A percentile compares a stretch with the other conserved stretches of the same genome.
Conservation (phyloP, 106 monocot genomes). For the Dioscorea zingiberensis region DNA sequence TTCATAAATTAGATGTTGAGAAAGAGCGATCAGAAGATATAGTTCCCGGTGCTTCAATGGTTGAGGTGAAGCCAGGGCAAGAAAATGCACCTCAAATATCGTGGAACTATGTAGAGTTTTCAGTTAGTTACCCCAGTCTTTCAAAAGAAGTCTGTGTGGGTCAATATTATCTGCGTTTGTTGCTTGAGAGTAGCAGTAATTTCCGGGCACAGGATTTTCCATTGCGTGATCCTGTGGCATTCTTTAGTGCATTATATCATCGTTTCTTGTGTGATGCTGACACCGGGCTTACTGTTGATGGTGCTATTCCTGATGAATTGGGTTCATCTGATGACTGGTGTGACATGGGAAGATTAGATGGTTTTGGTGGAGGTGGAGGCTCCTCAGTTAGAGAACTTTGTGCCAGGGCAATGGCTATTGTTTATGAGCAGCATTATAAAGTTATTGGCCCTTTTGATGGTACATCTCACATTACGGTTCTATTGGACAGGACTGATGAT, state of each 20-base stretch:
- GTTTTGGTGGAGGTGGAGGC: slow-evolving; percentile 98
- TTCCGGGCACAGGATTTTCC: slow-evolving; percentile 86
- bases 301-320: slow-evolving; percentile 92
- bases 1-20: slow-evolving; percentile 97
- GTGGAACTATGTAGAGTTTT: slow-evolving; percentile 97
- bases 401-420: slow-evolving; percentile 97
- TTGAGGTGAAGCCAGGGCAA: slow-evolving; percentile 33
- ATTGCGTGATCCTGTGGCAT: slow-evolving; percentile 83
- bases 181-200: slow-evolving; percentile 81
- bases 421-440: slow-evolving; percentile 95
- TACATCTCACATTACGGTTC: slow-evolving; percentile 92
- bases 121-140: slow-evolving; percentile 81
- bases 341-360: slow-evolving; percentile 96
- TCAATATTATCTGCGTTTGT: slow-evolving; percentile 88
- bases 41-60: slow-evolving; percentile 55
- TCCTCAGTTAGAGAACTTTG: slow-evolving; percentile 96
- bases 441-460: slow-evolving; percentile 93
- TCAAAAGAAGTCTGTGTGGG: slow-evolving; percentile 99
- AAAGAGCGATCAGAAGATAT: slow-evolving; percentile 96
- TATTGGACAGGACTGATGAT: slow-evolving; percentile 95
- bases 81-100: slow-evolving; percentile 70
- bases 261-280: slow-evolving; percentile 98
- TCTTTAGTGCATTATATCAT: slow-evolving; percentile 97
- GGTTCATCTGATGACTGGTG: slow-evolving; percentile 99
- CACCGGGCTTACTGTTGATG: slow-evolving; percentile 91